A percentile compares a stretch with the other conserved stretches of the same genome.
Conservation (phyloP, 768 basidiomycete species). For the Hygrocybe coccinea region DNA sequence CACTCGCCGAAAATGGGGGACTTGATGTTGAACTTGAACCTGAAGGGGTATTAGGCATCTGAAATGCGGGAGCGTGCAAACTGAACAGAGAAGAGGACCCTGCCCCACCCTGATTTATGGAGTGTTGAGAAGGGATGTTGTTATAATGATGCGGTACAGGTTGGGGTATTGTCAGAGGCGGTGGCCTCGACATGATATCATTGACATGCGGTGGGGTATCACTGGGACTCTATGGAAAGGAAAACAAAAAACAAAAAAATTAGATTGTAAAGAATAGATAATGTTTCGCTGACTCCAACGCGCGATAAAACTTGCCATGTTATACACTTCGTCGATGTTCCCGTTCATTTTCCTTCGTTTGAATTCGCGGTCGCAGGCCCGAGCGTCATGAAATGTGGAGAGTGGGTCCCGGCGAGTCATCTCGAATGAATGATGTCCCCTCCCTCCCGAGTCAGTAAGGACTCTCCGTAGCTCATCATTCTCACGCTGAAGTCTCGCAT, state of each 20-base stretch:
- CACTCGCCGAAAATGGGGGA: constrained; percentile 85
- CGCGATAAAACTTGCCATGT: constrained; percentile 35
- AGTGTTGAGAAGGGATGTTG: constrained; percentile 23
- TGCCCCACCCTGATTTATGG: constrained; percentile 37
- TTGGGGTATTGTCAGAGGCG: constrained; percentile 61
- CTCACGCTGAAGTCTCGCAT: constrained; percentile 62
- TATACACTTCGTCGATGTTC: constrained; percentile 50
- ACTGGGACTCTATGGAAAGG: constrained; percentile 36
- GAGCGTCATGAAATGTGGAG: constrained; percentile 45
- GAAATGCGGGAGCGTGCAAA: constrained; percentile 55
- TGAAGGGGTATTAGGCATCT: constrained; percentile 66
- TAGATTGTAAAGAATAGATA: background rate
- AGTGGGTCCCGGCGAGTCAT: constrained; percentile 44
- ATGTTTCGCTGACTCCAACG: background rate
- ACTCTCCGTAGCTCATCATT: constrained; percentile 71
- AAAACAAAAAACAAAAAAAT: background rate
- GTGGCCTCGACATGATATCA: constrained; percentile 41
- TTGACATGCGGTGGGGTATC: constrained; percentile 42
- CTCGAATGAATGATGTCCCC: constrained; percentile 36
- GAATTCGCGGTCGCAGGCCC: constrained; percentile 52
- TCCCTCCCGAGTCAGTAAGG: constrained; percentile 44
- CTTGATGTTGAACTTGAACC: constrained; percentile 70
- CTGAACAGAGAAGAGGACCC: constrained; percentile 46
- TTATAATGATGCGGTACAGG: constrained; percentile 50
- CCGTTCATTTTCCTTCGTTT: constrained; percentile 55